phyloP scores from a whole-genome alignment of 345 rosid genomes.

The Jatropha curcas region DNA sequence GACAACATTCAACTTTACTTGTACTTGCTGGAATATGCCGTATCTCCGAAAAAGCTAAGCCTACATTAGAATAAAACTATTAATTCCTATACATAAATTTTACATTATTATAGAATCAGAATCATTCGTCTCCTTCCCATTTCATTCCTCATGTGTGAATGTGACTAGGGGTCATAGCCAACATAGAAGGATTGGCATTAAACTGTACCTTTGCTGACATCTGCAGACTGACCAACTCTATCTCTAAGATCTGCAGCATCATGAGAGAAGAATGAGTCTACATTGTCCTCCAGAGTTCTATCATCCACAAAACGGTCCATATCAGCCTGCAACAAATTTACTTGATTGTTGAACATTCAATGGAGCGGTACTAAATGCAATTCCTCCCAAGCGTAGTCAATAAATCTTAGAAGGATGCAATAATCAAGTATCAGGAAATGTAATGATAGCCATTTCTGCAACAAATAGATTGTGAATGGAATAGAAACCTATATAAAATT shows the following conservation, averaged over 20 bases:
- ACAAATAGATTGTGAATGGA: not conserved
- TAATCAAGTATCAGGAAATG: not conserved
- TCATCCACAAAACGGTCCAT: constrained; percentile 53
- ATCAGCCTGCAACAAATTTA: constrained; percentile 45
- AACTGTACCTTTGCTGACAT: constrained; percentile 50
- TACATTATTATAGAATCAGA: not conserved
- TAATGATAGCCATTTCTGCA: not conserved
- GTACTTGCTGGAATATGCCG: constrained; percentile 41
- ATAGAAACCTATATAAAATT: not conserved
- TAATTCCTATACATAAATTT: constrained; percentile 3
- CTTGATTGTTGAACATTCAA: constrained; percentile 21
- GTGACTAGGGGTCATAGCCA: not conserved
- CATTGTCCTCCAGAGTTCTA: constrained; percentile 57
- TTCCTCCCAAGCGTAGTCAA: not conserved
- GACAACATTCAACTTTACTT: constrained; percentile 56
- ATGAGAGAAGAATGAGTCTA: constrained; percentile 52
- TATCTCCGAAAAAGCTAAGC: constrained; percentile 49
- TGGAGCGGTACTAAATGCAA: constrained; percentile 8
- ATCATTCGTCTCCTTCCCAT: not conserved
- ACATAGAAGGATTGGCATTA: not conserved
- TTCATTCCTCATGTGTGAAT: not conserved
- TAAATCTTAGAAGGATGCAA: not conserved
- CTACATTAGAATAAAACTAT: constrained; percentile 27
- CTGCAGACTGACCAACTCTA: constrained; percentile 34
- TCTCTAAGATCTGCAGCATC: constrained; percentile 52